Base-by-base conservation (phyloP, 441 rosid genomes). In the Cnidoscolus chayamansa region DNA sequence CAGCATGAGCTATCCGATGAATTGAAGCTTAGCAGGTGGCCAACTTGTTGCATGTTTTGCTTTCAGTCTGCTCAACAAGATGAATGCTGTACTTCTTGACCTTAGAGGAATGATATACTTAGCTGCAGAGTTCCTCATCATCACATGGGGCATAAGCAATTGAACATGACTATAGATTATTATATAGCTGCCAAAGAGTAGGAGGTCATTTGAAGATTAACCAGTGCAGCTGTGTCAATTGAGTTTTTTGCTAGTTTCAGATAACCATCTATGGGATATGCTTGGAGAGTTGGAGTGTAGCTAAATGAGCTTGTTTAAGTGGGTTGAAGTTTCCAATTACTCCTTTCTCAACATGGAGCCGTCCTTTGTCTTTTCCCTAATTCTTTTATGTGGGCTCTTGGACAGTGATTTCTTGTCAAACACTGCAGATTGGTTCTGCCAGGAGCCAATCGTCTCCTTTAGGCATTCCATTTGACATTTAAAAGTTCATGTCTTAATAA, bases 21-120 rank as follows among this genome's bases (percentile, higher is more conserved):
- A 45, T 2, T 54, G 70, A 30, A 50, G 69, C 15, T 67, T 50
- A n/a, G 70, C 47, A 67, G 61, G 61, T 53, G 49, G 49, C 32
- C 61, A 10, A 53, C 4, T 65, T 43, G 30, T 67, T 51, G 15
- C 16, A 51, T 35, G 31, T 10, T 25, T 0, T 30, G 35, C 19
- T 32, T 32, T 16, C 32, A 35, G 19, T 31, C 50, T 51, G 4
- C 7, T 11, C 6, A 16, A 67, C 13, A 51, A 10, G 60, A 53
- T 37, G 1, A 15, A 16, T 16, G 5, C 16, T 40, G 19, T 25
- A 49, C 17, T 66, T 31, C n/a, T 59, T 19, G 9, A 17, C 25
- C 19, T 8, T 55, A 30, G 37, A 59, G 16, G 61, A 9, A 25
- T 10, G 31, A 32, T 10, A 10, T 57, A 10, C 32, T 25, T 57